Base-by-base conservation (phyloP, 148 eudicot species). In the Fagopyrum homotropicum region DNA sequence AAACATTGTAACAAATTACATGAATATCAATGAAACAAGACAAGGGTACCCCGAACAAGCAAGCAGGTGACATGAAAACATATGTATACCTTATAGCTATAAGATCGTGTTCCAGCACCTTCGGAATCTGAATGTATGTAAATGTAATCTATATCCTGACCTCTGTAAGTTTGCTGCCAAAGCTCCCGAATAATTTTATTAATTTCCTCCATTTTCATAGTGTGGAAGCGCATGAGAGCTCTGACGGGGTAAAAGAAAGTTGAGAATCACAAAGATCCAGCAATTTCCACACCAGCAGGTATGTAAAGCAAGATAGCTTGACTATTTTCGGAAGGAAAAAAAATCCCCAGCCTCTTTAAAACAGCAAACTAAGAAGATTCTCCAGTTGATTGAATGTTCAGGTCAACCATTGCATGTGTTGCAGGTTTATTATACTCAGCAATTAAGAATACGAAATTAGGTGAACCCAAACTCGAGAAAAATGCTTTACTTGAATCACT, bases 81-180 rank as follows among this genome's bases (percentile, higher is more conserved):
- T 47, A 22, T 68, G 16, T 9, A 12, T 81, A 95, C 99, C 99
- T 76, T 92, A 77, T 95, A 95, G 85, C 97, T 95, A 86, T 95
- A 95, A 69, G 99, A 95, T 75, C 97, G 89, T 72, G 99, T 95
- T 74, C 99, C 99, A 78, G 86, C 88, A 75, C 92, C 94, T 78
- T 90, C 97, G 57, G 99, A 88, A 86, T 95, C 97, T 72, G 99
- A 95, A 84, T 95, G 96, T 81, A 95, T 95, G 77, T 89, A 82
- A 69, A 95, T 92, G 76, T 89, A 92, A 88, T 95, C 99, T 72
- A 95, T 95, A 79, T 95, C 99, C 83, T 95, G 99, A 55, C 99
- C 99, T 85, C 99, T 87, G 85, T 95, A 95, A n/a, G 99, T 95
- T 81, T 95, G 99, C 84, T 95, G 99, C 99, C 99, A 95, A 74